Conservation (phyloP, 2,329 filamentous ascomycete species). For the Monilinia vaccinii-corymbosi region DNA sequence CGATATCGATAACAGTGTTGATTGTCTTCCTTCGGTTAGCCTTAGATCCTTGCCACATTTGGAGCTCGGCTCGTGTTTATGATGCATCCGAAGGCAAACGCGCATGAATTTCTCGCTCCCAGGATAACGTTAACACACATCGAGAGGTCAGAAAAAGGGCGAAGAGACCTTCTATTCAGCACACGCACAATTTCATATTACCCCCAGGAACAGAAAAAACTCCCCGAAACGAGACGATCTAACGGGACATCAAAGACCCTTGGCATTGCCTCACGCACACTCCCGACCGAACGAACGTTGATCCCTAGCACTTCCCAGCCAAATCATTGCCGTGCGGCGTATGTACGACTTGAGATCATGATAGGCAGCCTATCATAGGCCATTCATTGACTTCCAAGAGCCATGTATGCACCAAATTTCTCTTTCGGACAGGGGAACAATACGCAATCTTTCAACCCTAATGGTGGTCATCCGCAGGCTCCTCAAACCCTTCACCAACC, state of each 20-base stretch:
- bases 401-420: slow-evolving; percentile 16
- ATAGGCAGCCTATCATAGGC: slow-evolving; percentile 12
- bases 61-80: neutral
- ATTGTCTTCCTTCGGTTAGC: slow-evolving; percentile 1
- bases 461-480: slow-evolving; percentile 13
- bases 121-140: neutral
- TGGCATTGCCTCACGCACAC: slow-evolving; percentile 9
- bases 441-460: slow-evolving; percentile 13
- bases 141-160: neutral
- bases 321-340: slow-evolving; percentile 11
- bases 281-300: slow-evolving; percentile 11
- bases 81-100: slow-evolving; percentile 4
- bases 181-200: neutral
- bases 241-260: slow-evolving; percentile 3
- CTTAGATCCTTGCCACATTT: slow-evolving; percentile 4
- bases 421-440: slow-evolving; percentile 12
- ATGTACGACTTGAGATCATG: slow-evolving; percentile 11
- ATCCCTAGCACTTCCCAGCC: slow-evolving; percentile 6
- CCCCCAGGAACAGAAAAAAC: slow-evolving; percentile 7
- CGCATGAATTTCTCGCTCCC: neutral
- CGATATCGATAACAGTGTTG: neutral
- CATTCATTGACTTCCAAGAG: slow-evolving; percentile 4
- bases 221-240: slow-evolving; percentile 5
- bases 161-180: neutral
- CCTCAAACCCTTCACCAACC: slow-evolving; percentile 16